Evolutionary conservation across 345 rosid genomes (phyloP).

Genomic region (Atalantia buxifolia): DNA sequence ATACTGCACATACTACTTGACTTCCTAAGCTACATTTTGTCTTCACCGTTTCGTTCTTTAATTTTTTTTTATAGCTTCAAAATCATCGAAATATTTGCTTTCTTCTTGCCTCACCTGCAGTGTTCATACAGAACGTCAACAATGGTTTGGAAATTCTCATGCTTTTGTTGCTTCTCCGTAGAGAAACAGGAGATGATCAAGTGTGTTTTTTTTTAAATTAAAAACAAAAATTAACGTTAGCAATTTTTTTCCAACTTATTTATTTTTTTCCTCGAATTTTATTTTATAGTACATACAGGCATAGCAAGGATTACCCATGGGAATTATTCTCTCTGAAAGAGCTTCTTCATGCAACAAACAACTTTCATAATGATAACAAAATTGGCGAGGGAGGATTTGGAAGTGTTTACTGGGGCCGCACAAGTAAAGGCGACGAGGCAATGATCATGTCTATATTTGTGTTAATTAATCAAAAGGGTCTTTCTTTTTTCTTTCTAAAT

Average conservation of each 20-base stretch:
- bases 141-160: slow-evolving; percentile 20
- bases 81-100: slow-evolving; percentile 2
- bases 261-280: background rate
- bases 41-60: slow-evolving; percentile 10
- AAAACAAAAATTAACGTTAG: too few relatives aligned
- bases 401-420: slow-evolving; percentile 67
- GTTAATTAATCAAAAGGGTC: background rate
- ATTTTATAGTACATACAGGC: slow-evolving; percentile 16
- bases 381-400: slow-evolving; percentile 77
- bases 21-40: slow-evolving; percentile 34
- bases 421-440: slow-evolving; percentile 65
- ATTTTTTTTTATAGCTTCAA: background rate
- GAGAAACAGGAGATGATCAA: slow-evolving; percentile 20
- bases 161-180: slow-evolving; percentile 17
- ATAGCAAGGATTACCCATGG: slow-evolving; percentile 49
- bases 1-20: slow-evolving; percentile 7
- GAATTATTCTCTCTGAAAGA: slow-evolving; percentile 50
- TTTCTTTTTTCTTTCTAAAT: background rate
- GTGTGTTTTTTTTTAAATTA: background rate
- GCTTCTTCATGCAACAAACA: slow-evolving; percentile 61
- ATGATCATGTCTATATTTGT: background rate
- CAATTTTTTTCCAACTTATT: background rate
- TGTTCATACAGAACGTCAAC: background rate
- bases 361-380: slow-evolving; percentile 58
- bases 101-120: slow-evolving; percentile 8